Conservation (phyloP, 805 yeast genomes). For the Candida nanaspora region DNA sequence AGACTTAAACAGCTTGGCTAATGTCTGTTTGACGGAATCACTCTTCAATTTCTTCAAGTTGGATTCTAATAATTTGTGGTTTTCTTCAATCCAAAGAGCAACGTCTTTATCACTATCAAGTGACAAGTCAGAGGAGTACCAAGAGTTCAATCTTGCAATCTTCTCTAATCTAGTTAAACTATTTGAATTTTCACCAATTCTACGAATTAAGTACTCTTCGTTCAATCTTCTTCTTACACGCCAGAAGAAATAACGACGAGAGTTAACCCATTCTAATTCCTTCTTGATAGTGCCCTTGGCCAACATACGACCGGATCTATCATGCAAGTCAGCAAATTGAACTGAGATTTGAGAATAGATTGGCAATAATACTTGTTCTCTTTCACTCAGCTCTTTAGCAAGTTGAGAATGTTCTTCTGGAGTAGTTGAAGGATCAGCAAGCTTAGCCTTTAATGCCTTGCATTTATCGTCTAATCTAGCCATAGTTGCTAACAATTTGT, state of each 20-base stretch:
- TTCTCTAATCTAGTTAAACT: constrained; percentile 58
- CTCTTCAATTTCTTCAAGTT: constrained; percentile 56
- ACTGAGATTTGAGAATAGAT: constrained; percentile 87
- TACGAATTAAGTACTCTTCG: constrained; percentile 80
- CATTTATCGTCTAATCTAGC: constrained; percentile 77
- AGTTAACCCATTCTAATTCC: constrained; percentile 76
- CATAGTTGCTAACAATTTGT: constrained; percentile 87
- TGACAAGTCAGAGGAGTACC: constrained; percentile 71
- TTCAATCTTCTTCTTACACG: constrained; percentile 91
- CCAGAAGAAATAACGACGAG: constrained; percentile 99
- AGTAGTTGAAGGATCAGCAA: constrained; percentile 44
- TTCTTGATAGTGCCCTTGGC: constrained; percentile 88
- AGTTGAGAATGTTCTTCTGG: constrained; percentile 62
- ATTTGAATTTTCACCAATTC: constrained; percentile 54
- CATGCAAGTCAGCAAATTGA: constrained; percentile 97
- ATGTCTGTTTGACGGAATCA: constrained; percentile 58
- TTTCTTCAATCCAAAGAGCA: constrained; percentile 79
- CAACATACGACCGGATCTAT: constrained; percentile 94
- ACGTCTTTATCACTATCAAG: constrained; percentile 69
- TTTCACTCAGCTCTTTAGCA: constrained; percentile 58
- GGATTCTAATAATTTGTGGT: constrained; percentile 55
- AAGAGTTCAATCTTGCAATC: constrained; percentile 79
- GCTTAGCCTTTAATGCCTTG: constrained; percentile 55
- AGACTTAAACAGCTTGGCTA: constrained; percentile 51
- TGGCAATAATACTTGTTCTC: constrained; percentile 79